A percentile compares a stretch with the other conserved stretches of the same genome.
phyloP scores from a whole-genome alignment of 345 rosid genomes.

The Ceriops zippeliana region DNA sequence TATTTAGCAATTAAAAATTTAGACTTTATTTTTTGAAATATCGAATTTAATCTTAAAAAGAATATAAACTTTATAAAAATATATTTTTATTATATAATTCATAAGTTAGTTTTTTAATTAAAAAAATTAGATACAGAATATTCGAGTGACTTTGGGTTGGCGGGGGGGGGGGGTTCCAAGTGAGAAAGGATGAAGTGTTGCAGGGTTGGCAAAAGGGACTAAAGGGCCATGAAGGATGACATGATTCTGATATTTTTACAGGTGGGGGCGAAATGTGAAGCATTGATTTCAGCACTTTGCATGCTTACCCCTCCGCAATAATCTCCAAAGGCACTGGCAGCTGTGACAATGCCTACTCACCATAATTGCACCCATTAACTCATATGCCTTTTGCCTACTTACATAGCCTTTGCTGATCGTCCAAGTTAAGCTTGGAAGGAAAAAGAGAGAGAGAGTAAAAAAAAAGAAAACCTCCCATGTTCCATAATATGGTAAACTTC shows the following conservation, averaged over 20 bases:
- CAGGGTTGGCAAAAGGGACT: neutral
- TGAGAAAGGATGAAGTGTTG: too few relatives aligned
- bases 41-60: too few relatives aligned
- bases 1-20: too few relatives aligned
- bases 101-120: too few relatives aligned
- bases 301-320: constrained; percentile 23
- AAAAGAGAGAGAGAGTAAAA: too few relatives aligned
- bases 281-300: constrained; percentile 25
- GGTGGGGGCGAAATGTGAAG: constrained; percentile 15
- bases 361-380: constrained; percentile 27
- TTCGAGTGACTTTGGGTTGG: constrained; percentile 12
- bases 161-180: too few relatives aligned
- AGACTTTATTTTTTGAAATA: too few relatives aligned
- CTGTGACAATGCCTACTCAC: constrained; percentile 4
- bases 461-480: neutral
- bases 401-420: constrained; percentile 36
- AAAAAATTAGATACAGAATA: neutral
- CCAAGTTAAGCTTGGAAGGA: constrained; percentile 24
- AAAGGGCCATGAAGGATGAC: constrained; percentile 14
- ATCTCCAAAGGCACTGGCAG: neutral
- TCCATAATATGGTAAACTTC: too few relatives aligned
- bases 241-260: constrained; percentile 18
- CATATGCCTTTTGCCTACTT: too few relatives aligned
- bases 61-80: too few relatives aligned
- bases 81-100: too few relatives aligned